Percentiles rank a stretch among this genome's conserved stretches.
phyloP scores from a whole-genome alignment of 768 basidiomycete species.

The Lactarius sanguifluus region DNA sequence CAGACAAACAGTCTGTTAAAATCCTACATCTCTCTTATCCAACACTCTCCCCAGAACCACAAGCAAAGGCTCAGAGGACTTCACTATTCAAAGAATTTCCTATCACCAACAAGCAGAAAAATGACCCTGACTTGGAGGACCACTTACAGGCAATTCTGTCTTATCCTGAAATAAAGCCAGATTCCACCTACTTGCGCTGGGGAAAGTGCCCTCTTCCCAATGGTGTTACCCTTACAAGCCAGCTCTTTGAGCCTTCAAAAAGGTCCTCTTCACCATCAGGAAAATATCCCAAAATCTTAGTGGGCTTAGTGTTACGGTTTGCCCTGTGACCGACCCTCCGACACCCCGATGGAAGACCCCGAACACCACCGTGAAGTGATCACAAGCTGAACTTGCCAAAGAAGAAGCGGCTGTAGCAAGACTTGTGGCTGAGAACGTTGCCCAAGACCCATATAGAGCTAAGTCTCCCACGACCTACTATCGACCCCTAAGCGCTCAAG shows the following conservation, averaged over 20 bases:
- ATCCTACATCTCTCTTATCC: background rate
- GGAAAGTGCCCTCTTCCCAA: background rate
- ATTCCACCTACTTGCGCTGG: background rate
- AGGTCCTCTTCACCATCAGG: background rate
- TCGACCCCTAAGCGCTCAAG: too few relatives aligned
- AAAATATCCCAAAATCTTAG: too few relatives aligned
- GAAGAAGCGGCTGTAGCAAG: too few relatives aligned
- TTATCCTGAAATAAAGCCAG: background rate
- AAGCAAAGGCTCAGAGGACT: background rate
- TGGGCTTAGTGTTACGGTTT: too few relatives aligned
- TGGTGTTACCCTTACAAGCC: background rate
- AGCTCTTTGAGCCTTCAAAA: background rate
- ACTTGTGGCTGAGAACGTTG: too few relatives aligned
- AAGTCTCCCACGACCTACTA: too few relatives aligned
- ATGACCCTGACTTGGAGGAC: background rate
- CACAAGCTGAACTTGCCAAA: too few relatives aligned
- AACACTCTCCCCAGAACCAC: constrained; percentile 28
- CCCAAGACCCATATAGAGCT: too few relatives aligned
- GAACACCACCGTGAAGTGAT: too few relatives aligned
- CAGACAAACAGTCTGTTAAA: background rate
- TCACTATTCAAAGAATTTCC: background rate
- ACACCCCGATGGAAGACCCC: too few relatives aligned
- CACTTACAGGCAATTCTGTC: background rate
- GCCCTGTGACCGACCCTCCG: too few relatives aligned
- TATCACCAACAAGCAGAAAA: background rate